Evolutionary conservation across 2,329 filamentous ascomycete genomes (phyloP).

Genomic region (Alternaria solani): DNA sequence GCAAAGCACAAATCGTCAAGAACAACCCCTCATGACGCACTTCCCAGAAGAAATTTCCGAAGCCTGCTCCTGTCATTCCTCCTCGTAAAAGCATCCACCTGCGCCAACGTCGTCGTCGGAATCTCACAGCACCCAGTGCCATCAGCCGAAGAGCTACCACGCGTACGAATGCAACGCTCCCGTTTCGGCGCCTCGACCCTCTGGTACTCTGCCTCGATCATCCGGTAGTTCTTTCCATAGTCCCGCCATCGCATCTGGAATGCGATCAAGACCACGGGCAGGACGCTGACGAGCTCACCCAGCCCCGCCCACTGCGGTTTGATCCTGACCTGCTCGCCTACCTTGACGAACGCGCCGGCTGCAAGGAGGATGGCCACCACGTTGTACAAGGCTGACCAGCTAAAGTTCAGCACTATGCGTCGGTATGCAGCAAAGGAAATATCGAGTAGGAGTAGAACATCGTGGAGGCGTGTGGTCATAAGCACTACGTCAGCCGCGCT

Average conservation of each 20-base stretch:
- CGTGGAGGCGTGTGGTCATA: constrained; percentile 63
- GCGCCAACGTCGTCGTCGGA: constrained; percentile 5
- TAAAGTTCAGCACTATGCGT: constrained; percentile 69
- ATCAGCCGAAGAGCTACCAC: constrained; percentile 3
- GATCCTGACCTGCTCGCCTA: constrained; percentile 55
- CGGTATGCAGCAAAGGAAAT: constrained; percentile 55
- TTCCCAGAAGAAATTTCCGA: not conserved
- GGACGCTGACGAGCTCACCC: constrained; percentile 76
- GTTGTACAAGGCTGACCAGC: constrained; percentile 76
- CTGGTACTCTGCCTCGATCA: constrained; percentile 24
- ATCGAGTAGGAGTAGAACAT: constrained; percentile 67
- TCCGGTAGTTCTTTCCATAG: constrained; percentile 33
- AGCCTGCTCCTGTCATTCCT: not conserved
- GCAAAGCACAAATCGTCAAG: not conserved
- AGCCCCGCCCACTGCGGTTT: constrained; percentile 71
- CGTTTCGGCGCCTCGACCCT: constrained; percentile 13
- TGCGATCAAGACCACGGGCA: constrained; percentile 71
- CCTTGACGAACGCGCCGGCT: constrained; percentile 62
- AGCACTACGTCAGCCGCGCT: constrained; percentile 75
- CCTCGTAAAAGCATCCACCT: constrained; percentile 9
- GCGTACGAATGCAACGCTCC: not conserved
- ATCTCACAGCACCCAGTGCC: constrained; percentile 11
- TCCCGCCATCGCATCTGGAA: constrained; percentile 56
- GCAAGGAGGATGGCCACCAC: constrained; percentile 71
- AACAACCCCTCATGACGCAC: not conserved